phyloP scores from a whole-genome alignment of 2,329 filamentous ascomycete genomes.

The Fusarium acutatum region DNA sequence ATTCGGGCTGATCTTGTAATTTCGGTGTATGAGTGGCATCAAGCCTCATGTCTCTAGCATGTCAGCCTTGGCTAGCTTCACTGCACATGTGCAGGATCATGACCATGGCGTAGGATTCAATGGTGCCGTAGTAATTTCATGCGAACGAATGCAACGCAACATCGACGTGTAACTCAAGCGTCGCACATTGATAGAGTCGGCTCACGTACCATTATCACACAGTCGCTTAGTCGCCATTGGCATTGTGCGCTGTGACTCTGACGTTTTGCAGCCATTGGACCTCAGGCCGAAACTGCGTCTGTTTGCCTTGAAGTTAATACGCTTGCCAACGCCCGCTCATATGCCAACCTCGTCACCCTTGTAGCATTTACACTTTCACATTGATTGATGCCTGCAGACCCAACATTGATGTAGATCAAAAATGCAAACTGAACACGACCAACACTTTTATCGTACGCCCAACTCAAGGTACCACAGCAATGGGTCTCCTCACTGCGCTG shows the following conservation, averaged over 20 bases:
- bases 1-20: conserved; percentile 2
- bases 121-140: background rate
- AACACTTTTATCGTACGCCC: background rate
- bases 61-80: background rate
- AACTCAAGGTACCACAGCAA: background rate
- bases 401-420: background rate
- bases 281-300: background rate
- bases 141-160: background rate
- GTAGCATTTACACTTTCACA: background rate
- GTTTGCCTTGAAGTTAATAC: background rate
- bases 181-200: background rate
- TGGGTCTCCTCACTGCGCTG: background rate
- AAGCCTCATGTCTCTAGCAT: background rate
- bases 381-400: background rate
- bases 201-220: background rate
- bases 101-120: background rate
- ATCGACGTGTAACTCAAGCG: background rate
- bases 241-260: background rate
- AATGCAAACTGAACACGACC: background rate
- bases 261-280: background rate
- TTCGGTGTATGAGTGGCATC: background rate
- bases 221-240: background rate
- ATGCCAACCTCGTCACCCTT: background rate
- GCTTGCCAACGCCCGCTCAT: background rate
- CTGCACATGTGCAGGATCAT: background rate